These are phyloP conservation scores for Daldinia vernicosa DNA, from an alignment of 495 filamentous ascomycete species.

Conservation along the genomic window DNA sequence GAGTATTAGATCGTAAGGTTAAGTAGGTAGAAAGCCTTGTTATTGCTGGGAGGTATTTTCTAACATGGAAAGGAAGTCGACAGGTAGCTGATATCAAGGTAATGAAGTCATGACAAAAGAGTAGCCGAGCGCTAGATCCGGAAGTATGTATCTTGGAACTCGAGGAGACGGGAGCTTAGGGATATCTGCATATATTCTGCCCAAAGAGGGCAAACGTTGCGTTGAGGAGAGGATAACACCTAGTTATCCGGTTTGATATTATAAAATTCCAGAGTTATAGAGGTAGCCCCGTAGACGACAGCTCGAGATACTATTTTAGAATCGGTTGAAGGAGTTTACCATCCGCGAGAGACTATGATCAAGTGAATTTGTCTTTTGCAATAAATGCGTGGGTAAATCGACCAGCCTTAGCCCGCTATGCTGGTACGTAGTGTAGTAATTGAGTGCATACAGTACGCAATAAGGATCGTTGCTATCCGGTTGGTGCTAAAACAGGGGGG, in stretches of 20 bases:
- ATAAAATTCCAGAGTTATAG: slow-evolving; percentile 3
- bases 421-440: slow-evolving; percentile 25
- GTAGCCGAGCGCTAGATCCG: slow-evolving; percentile 12
- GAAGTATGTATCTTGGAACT: slow-evolving; percentile 11
- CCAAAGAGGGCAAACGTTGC: slow-evolving; percentile 18
- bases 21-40: slow-evolving; percentile 3
- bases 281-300: slow-evolving; percentile 11
- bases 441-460: slow-evolving; percentile 37
- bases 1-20: slow-evolving; percentile 10
- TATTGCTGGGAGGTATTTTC: slow-evolving; percentile 15
- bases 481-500: slow-evolving; percentile 40
- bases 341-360: slow-evolving; percentile 17
- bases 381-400: slow-evolving; percentile 41
- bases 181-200: slow-evolving; percentile 29
- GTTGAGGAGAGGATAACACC: slow-evolving; percentile 18
- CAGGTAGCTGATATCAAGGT: slow-evolving; percentile 25
- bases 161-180: slow-evolving; percentile 15
- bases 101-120: slow-evolving; percentile 28
- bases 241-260: slow-evolving; percentile 21
- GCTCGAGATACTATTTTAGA: slow-evolving; percentile 27
- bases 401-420: slow-evolving; percentile 34
- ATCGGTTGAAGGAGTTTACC: slow-evolving; percentile 28
- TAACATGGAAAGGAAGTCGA: slow-evolving; percentile 11
- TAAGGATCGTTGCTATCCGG: slow-evolving; percentile 38
- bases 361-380: slow-evolving; percentile 33